A percentile compares a stretch with the other conserved stretches of the same genome.
These are phyloP conservation scores for Malassezia vespertilionis DNA, from an alignment of 1,284 basidiomycete species.

Conservation along the genomic window DNA sequence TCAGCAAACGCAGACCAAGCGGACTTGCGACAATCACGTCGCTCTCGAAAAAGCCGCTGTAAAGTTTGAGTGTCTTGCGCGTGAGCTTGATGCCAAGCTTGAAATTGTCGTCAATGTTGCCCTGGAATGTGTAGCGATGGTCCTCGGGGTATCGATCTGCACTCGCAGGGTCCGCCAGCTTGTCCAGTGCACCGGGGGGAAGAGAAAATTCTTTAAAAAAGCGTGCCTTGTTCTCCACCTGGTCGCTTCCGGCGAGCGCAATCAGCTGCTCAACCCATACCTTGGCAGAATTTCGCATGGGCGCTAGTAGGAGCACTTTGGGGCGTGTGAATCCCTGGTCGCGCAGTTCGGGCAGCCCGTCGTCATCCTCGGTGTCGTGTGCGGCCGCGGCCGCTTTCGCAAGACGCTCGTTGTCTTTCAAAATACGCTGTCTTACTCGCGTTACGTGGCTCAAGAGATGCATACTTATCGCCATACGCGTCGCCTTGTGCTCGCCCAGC, in stretches of 20 bases:
- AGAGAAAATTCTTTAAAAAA: slow-evolving; percentile 73
- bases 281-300: slow-evolving; percentile 78
- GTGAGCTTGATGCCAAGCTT: slow-evolving; percentile 84
- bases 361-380: slow-evolving; percentile 16
- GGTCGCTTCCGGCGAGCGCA: slow-evolving; percentile 27
- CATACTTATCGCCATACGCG: slow-evolving; percentile 24
- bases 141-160: slow-evolving; percentile 69
- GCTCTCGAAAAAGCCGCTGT: slow-evolving; percentile 75
- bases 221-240: slow-evolving; percentile 58
- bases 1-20: slow-evolving; percentile 74
- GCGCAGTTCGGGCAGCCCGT: slow-evolving; percentile 48
- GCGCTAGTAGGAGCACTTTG: slow-evolving; percentile 78
- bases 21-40: slow-evolving; percentile 91
- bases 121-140: slow-evolving; percentile 83
- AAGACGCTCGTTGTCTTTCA: slow-evolving; percentile 86
- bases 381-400: slow-evolving; percentile 49
- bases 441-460: slow-evolving; percentile 38
- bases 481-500: slow-evolving; percentile 18
- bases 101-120: slow-evolving; percentile 96
- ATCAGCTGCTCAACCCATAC: slow-evolving; percentile 54
- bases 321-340: slow-evolving; percentile 98
- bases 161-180: slow-evolving; percentile 54
- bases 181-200: slow-evolving; percentile 68
- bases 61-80: slow-evolving; percentile 74
- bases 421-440: slow-evolving; percentile 80